These are phyloP conservation scores for Botryotinia calthae DNA, from an alignment of 2,329 filamentous ascomycete genomes.

Conservation along the genomic window DNA sequence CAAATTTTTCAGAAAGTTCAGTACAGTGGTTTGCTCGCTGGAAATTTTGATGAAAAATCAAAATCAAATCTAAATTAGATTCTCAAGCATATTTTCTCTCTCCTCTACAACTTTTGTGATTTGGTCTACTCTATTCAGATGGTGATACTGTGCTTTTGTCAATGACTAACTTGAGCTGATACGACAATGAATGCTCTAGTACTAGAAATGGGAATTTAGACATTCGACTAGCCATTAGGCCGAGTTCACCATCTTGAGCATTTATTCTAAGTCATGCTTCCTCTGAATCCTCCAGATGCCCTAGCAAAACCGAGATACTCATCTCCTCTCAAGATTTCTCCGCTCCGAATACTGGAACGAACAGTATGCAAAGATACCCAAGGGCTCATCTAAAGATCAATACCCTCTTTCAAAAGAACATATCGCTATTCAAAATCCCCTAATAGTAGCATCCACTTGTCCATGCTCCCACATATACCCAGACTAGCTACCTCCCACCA, in stretches of 20 bases:
- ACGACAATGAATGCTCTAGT: not conserved
- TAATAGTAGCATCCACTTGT: not conserved
- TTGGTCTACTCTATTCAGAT: not conserved
- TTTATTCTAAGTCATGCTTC: not conserved
- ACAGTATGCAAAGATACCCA: not conserved
- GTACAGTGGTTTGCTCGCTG: not conserved
- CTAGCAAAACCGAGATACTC: not conserved
- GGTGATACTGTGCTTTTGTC: not conserved
- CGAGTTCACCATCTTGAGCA: too few species aligned
- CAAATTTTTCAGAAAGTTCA: conserved; percentile 1
- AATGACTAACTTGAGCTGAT: not conserved
- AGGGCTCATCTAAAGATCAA: not conserved
- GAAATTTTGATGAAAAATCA: conserved; percentile 8
- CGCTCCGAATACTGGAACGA: not conserved
- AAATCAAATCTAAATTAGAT: conserved; percentile 6
- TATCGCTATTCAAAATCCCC: not conserved
- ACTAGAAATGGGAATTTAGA: not conserved
- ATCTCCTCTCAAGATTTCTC: not conserved
- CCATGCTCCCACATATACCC: not conserved
- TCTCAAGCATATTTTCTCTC: conserved; percentile 1
- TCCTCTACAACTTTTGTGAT: not conserved
- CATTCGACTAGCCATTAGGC: not conserved
- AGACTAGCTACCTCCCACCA: not conserved
- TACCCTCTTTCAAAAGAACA: not conserved
- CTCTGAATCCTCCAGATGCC: not conserved